Evolutionary conservation across 202 grass and related monocot genomes (phyloP).

Genomic region (Eragrostis tef): DNA sequence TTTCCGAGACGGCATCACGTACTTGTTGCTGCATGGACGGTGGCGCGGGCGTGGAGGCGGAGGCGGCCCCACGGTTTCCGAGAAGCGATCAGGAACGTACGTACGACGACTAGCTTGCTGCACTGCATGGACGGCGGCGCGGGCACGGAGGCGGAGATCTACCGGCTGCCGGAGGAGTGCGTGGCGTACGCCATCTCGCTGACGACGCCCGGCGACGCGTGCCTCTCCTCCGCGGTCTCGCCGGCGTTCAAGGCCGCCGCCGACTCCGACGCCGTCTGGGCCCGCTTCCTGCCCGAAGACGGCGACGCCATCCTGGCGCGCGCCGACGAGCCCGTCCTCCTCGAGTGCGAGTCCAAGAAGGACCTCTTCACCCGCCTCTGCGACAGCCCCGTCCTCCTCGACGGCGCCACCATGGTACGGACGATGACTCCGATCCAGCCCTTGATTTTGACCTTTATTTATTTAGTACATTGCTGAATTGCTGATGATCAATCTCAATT

Average conservation of each 20-base stretch:
- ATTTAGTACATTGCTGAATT: background rate
- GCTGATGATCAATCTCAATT: background rate
- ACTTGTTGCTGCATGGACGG: conserved; percentile 11
- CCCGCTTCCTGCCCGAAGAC: conserved; percentile 65
- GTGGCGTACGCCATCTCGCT: conserved; percentile 70
- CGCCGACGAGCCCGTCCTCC: conserved; percentile 29
- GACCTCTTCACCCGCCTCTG: conserved; percentile 79
- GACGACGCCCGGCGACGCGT: conserved; percentile 67
- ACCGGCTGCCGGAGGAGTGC: conserved; percentile 68
- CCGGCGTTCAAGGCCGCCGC: conserved; percentile 65
- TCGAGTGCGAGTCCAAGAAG: conserved; percentile 52
- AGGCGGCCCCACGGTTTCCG: no score
- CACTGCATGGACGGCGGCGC: no score
- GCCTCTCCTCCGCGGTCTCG: conserved; percentile 62
- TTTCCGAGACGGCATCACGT: background rate
- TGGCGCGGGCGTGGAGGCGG: background rate
- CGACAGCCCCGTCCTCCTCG: conserved; percentile 61
- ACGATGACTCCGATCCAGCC: no score
- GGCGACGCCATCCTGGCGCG: conserved; percentile 55
- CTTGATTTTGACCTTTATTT: no score
- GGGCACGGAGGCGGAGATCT: conserved; percentile 46
- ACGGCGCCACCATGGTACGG: conserved; percentile 68
- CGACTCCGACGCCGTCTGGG: conserved; percentile 74
- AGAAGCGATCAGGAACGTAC: no score
- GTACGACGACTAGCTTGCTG: no score